Percentiles rank a stretch among this genome's conserved stretches.
These are phyloP conservation scores for Sporothrix pseudoabietina DNA, from an alignment of 2,329 filamentous ascomycete species.

Conservation along the genomic window DNA sequence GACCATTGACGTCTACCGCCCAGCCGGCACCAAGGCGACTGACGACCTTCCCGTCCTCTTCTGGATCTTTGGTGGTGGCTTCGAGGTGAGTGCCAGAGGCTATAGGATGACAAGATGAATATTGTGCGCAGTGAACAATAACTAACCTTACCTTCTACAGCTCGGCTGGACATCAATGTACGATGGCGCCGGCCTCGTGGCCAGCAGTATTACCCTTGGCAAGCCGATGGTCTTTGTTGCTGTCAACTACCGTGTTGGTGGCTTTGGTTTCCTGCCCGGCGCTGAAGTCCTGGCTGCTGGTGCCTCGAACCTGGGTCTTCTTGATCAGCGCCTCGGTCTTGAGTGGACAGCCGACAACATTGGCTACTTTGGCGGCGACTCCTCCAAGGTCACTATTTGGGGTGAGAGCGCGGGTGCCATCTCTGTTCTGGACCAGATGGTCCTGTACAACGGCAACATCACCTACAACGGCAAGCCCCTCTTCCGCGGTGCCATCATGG, in stretches of 20 bases:
- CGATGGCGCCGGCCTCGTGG: conserved; percentile 53
- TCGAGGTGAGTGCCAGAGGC: conserved; percentile 45
- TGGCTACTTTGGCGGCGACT: conserved; percentile 74
- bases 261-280: conserved; percentile 73
- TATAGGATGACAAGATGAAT: background rate
- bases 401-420: conserved; percentile 73
- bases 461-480: conserved; percentile 73
- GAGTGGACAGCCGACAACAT: conserved; percentile 81
- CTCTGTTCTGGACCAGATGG: conserved; percentile 75
- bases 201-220: conserved; percentile 49
- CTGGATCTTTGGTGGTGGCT: conserved; percentile 72
- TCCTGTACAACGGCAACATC: conserved; percentile 68
- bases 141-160: conserved; percentile 30
- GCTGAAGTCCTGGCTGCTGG: conserved; percentile 68
- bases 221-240: conserved; percentile 74
- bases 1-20: conserved; percentile 61
- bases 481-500: conserved; percentile 79
- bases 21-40: conserved; percentile 55
- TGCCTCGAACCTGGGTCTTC: conserved; percentile 66
- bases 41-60: conserved; percentile 67
- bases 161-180: conserved; percentile 56
- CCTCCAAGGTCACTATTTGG: conserved; percentile 76
- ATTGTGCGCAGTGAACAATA: background rate
- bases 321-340: conserved; percentile 72
- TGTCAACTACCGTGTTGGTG: conserved; percentile 75